Evolutionary conservation across 306 rosid species (phyloP).

Genomic region (Quercus berberidifolia): DNA sequence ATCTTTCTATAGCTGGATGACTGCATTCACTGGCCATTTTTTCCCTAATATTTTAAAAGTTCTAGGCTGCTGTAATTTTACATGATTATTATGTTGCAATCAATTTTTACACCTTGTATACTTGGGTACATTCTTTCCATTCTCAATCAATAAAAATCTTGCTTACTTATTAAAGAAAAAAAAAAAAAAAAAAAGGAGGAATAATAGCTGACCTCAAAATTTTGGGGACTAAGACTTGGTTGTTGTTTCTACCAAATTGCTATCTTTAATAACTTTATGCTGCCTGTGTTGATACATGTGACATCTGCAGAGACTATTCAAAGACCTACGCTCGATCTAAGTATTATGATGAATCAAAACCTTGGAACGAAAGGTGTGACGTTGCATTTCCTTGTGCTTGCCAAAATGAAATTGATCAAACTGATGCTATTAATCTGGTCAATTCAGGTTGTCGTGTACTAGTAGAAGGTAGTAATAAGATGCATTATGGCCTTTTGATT

Average conservation of each 20-base stretch:
- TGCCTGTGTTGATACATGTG: slow-evolving; percentile 28
- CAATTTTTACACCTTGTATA: too few species aligned
- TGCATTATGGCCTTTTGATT: slow-evolving; percentile 3
- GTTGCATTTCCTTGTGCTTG: slow-evolving; percentile 96
- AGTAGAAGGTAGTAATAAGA: slow-evolving; percentile 72
- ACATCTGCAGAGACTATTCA: slow-evolving; percentile 77
- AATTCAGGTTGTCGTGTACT: slow-evolving; percentile 87
- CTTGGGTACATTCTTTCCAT: too few species aligned
- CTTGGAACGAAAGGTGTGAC: slow-evolving; percentile 94
- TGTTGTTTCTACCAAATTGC: slow-evolving; percentile 3
- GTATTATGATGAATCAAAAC: slow-evolving; percentile 94
- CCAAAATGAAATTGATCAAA: slow-evolving; percentile 89
- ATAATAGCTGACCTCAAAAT: too few species aligned
- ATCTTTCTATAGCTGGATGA: too few species aligned
- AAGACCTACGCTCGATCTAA: slow-evolving; percentile 96
- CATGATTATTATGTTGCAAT: too few species aligned
- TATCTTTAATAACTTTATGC: slow-evolving; percentile 15
- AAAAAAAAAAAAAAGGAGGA: too few species aligned
- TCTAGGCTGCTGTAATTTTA: too few species aligned
- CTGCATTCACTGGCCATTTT: too few species aligned
- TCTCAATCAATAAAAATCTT: too few species aligned
- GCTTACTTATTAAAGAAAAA: too few species aligned
- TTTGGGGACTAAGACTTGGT: too few species aligned
- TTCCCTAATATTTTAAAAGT: too few species aligned
- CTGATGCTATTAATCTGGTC: slow-evolving; percentile 86